phyloP scores from a whole-genome alignment of 2,329 filamentous ascomycete species.

The Aaosphaeria arxii region DNA sequence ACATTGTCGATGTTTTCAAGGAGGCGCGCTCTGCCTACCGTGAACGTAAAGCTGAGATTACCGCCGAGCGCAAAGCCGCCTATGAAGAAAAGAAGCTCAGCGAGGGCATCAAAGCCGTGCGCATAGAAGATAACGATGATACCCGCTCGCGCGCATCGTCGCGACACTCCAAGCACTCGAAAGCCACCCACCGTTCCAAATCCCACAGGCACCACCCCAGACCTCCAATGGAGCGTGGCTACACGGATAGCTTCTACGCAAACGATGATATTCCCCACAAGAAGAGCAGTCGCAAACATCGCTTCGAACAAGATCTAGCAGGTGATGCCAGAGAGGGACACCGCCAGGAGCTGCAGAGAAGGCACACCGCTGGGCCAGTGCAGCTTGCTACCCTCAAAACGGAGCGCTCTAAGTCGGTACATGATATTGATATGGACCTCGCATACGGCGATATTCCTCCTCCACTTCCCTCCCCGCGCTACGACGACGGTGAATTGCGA shows the following conservation, averaged over 20 bases:
- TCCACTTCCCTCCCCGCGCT: conserved; percentile 53
- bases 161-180: conserved; percentile 24
- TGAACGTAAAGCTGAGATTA: conserved; percentile 81
- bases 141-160: conserved; percentile 31
- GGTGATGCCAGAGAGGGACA: conserved; percentile 27
- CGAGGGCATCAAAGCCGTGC: conserved; percentile 53
- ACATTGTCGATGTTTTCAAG: conserved; percentile 85
- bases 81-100: conserved; percentile 58
- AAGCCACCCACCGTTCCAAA: conserved; percentile 11
- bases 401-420: conserved; percentile 36
- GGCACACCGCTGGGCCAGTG: conserved; percentile 41
- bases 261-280: conserved; percentile 33
- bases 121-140: conserved; percentile 41
- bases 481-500: conserved; percentile 59
- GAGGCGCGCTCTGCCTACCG: conserved; percentile 86
- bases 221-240: conserved; percentile 43
- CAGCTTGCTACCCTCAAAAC: conserved; percentile 11
- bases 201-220: conserved; percentile 7
- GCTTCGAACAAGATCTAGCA: conserved; percentile 31
- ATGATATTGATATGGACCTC: conserved; percentile 80
- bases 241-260: conserved; percentile 45
- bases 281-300: conserved; percentile 16
- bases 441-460: conserved; percentile 84
- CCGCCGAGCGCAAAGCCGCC: conserved; percentile 63
- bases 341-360: conserved; percentile 39